These are phyloP conservation scores for Rhododendron williamsianum DNA, from an alignment of 148 eudicot species.

Conservation along the genomic window DNA sequence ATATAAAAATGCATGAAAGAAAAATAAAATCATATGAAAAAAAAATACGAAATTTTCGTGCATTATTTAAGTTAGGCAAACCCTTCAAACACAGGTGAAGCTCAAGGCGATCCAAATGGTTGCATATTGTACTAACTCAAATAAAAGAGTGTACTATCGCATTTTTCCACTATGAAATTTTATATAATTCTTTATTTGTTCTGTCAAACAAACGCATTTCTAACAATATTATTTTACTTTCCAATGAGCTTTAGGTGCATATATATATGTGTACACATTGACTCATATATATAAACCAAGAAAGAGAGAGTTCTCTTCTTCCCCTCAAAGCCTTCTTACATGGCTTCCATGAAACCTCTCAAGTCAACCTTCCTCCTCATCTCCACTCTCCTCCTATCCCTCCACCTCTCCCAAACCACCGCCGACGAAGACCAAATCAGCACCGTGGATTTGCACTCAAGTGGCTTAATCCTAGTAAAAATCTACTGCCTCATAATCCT, in stretches of 20 bases:
- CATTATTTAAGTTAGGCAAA: too few species aligned
- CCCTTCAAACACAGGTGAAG: too few species aligned
- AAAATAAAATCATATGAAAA: too few species aligned
- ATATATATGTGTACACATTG: too few species aligned
- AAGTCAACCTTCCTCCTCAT: constrained; percentile 33
- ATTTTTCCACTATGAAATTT: not conserved
- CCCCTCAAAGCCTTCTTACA: not conserved
- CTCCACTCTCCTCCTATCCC: constrained; percentile 16
- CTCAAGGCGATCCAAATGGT: not conserved
- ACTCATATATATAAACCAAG: too few species aligned
- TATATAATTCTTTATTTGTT: too few species aligned
- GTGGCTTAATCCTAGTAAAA: constrained; percentile 52
- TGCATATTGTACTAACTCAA: not conserved
- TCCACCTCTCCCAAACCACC: constrained; percentile 28
- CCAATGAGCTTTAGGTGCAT: not conserved
- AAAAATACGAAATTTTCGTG: too few species aligned
- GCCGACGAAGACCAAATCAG: constrained; percentile 41
- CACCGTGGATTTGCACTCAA: constrained; percentile 24
- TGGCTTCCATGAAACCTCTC: constrained; percentile 28
- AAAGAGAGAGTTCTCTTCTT: too few species aligned
- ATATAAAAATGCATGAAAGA: too few species aligned
- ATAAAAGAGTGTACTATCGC: not conserved
- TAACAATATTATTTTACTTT: too few species aligned
- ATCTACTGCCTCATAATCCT: constrained; percentile 58
- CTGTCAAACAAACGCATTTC: too few species aligned